phyloP scores from a whole-genome alignment of 257 asterid genomes.

The Solanum clarkiae region DNA sequence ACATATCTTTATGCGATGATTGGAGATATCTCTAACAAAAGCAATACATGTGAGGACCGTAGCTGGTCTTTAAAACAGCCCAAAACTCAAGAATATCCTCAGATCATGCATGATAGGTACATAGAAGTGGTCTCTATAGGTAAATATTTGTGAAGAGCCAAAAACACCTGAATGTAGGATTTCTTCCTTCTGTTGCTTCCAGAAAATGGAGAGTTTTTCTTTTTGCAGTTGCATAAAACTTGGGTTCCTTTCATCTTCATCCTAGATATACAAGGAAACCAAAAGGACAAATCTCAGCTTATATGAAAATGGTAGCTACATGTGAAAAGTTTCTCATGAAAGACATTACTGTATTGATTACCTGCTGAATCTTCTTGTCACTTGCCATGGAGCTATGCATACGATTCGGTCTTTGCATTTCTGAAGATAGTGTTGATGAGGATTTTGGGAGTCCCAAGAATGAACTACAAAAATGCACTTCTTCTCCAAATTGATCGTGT shows the following conservation, averaged over 20 bases:
- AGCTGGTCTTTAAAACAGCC: background rate
- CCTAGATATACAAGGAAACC: background rate
- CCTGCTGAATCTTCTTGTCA: background rate
- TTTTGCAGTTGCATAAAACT: conserved; percentile 1
- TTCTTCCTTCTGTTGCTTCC: conserved; percentile 16
- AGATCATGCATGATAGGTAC: background rate
- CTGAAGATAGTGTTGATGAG: background rate
- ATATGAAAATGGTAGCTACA: background rate
- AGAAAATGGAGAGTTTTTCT: conserved; percentile 13
- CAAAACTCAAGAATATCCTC: background rate
- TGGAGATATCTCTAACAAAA: background rate
- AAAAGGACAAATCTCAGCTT: background rate
- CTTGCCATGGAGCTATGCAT: background rate
- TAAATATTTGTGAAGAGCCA: background rate
- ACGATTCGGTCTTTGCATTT: background rate
- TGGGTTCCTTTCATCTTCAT: background rate
- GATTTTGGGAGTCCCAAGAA: background rate
- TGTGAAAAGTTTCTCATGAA: background rate
- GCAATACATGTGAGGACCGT: background rate
- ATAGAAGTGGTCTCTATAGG: background rate
- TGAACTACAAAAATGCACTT: background rate
- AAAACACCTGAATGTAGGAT: conserved; percentile 4
- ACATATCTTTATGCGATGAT: background rate
- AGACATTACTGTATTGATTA: background rate
- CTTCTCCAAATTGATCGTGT: background rate